Conservation (phyloP, 192 early-diverging fungal species). For the Phycomyces nitens region DNA sequence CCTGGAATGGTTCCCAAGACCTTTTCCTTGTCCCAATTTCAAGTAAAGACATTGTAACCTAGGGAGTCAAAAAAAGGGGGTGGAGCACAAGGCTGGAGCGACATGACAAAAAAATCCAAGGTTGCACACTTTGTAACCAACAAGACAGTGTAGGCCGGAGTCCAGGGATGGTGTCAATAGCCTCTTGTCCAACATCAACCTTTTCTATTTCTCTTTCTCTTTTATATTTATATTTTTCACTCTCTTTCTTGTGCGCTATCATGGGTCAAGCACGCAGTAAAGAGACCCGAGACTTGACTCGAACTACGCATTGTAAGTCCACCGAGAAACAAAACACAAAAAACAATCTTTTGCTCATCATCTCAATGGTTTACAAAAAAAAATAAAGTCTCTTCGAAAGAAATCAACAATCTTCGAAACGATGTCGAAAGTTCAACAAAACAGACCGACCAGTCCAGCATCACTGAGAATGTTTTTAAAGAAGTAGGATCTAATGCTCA, state of each 20-base stretch:
- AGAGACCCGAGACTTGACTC: slow-evolving; percentile 46
- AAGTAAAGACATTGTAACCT: too few species aligned
- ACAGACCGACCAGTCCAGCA: slow-evolving; percentile 38
- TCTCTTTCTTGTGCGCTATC: slow-evolving; percentile 2
- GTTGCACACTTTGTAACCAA: background rate
- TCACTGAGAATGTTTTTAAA: slow-evolving; percentile 71
- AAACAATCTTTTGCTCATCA: background rate
- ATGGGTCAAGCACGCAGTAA: slow-evolving; percentile 54
- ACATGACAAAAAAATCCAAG: slow-evolving; percentile 1
- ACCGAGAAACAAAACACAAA: background rate
- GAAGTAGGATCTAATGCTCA: slow-evolving; percentile 37
- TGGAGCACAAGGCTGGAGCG: too few species aligned
- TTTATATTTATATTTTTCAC: slow-evolving; percentile 3
- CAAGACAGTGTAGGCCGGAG: background rate
- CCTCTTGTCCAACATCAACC: too few species aligned
- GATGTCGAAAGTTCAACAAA: slow-evolving; percentile 38
- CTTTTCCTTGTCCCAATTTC: too few species aligned
- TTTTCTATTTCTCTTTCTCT: slow-evolving; percentile 3
- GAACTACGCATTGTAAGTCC: slow-evolving; percentile 46
- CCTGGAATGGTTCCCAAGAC: too few species aligned
- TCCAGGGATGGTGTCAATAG: background rate
- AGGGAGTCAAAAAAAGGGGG: too few species aligned
- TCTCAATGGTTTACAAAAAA: background rate
- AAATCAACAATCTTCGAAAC: slow-evolving; percentile 46
- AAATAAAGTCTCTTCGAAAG: slow-evolving; percentile 43